Base-by-base conservation (phyloP, 768 basidiomycete genomes). In the Tylopilus balloui region DNA sequence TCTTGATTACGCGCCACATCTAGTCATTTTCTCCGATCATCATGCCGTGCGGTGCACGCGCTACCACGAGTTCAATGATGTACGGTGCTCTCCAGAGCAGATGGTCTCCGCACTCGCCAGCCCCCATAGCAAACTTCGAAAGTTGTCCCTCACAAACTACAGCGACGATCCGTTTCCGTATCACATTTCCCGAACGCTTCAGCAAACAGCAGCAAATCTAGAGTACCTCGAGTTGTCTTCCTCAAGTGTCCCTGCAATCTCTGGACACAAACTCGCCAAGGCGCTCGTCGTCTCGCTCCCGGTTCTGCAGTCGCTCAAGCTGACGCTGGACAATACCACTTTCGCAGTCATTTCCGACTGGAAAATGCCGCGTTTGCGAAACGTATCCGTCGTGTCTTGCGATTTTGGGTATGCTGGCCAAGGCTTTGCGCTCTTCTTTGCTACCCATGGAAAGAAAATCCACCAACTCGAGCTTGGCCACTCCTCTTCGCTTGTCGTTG, bases 91-190 rank as follows among this genome's bases (percentile, higher is more conserved):
- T n/a, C 76, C 78, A 3, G 75, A 81, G 45, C 75, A 77, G 47
- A 72, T 88, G 43, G 75, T 87, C 11, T 74, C 73, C 10, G 75
- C 80, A 11, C 77, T 88, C 53, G 79, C 74, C 40, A 78, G 69
- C 39, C 78, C 78, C 14, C 71, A 74, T 37, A 77, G 73, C 54
- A 66, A 69, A 38, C 71, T 88, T 29, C 76, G 79, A 4, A 70
- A 79, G 24, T 70, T 88, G 13, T 80, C 78, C 21, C 86, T 84
- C 77, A 88, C 86, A 29, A 86, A 80, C 58, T 88, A 88, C 56
- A 83, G 81, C 48, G 82, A 84, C 44, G 70, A 77, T 1, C 75
- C 77, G 2, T 75, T 77, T 51, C 80, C 80, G 49, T 69, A 73
- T 20, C 76, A 78, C 34, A 76, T 80, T 62, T 78, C 72, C 2